Conservation (phyloP, 257 asterid species). For the Solanum gandarillasii region DNA sequence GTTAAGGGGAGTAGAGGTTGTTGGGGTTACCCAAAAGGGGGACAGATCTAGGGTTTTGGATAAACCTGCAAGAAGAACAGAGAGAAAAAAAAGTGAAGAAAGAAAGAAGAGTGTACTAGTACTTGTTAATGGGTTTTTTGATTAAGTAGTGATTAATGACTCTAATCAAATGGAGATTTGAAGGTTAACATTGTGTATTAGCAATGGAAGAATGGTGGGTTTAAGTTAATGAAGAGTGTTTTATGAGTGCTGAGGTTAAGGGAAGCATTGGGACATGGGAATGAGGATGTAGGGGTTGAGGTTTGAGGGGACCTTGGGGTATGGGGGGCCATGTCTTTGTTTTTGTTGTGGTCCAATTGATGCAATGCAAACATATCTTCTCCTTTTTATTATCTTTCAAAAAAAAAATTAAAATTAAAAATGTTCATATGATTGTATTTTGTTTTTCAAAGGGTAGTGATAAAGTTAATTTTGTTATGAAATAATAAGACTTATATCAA, state of each 20-base stretch:
- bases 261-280: conserved; percentile 55
- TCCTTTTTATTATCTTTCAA: background rate
- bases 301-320: background rate
- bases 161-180: background rate
- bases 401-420: too few relatives aligned
- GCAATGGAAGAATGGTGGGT: background rate
- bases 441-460: background rate
- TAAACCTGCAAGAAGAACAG: conserved; percentile 34
- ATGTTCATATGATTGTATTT: background rate
- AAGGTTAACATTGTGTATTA: background rate
- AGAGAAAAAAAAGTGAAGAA: background rate
- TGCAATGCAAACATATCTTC: conserved; percentile 19
- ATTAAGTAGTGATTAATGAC: background rate
- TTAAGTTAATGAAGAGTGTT: background rate
- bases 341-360: conserved; percentile 48
- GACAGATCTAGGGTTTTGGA: conserved; percentile 92
- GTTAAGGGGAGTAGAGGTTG: background rate
- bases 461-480: background rate
- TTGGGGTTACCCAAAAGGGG: conserved; percentile 7
- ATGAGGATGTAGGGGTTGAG: conserved; percentile 11
- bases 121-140: background rate
- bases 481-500: background rate
- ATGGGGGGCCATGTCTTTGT: conserved; percentile 16
- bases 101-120: conserved; percentile 3
- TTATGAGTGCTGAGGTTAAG: conserved; percentile 27